Evolutionary conservation across 257 asterid species (phyloP).

Genomic region (Capsicum chinense): DNA sequence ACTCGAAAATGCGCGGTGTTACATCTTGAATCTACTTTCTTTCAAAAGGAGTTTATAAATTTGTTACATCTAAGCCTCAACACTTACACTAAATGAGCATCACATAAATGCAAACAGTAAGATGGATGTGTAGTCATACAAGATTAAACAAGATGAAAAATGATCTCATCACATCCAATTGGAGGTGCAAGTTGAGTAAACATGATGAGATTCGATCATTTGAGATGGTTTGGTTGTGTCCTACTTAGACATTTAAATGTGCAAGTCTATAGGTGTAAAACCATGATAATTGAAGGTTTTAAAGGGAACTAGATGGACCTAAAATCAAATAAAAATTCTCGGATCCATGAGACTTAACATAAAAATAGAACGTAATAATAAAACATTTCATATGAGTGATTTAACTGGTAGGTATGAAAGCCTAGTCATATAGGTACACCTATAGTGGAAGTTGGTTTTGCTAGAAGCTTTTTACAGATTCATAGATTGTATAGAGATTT

Average conservation of each 20-base stretch:
- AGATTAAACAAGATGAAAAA: neutral
- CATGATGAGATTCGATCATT: neutral
- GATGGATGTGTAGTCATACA: conserved; percentile 2
- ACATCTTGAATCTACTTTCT: neutral
- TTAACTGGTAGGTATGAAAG: neutral
- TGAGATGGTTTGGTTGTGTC: neutral
- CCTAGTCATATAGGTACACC: neutral
- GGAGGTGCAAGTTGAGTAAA: neutral
- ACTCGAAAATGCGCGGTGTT: too few species aligned
- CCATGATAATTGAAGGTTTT: neutral
- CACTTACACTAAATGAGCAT: neutral
- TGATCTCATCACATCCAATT: neutral
- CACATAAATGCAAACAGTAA: neutral
- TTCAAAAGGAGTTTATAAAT: neutral
- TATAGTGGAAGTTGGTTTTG: neutral
- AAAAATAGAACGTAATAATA: neutral
- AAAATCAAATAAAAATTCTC: neutral
- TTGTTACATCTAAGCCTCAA: neutral
- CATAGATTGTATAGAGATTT: neutral
- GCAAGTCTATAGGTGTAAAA: neutral
- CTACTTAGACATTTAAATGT: neutral
- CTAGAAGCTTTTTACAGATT: neutral
- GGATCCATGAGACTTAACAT: neutral
- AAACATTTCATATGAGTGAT: neutral
- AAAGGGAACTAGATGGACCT: neutral